Evolutionary conservation across 1,284 basidiomycete species (phyloP).

Genomic region (Trametes versicolor): DNA sequence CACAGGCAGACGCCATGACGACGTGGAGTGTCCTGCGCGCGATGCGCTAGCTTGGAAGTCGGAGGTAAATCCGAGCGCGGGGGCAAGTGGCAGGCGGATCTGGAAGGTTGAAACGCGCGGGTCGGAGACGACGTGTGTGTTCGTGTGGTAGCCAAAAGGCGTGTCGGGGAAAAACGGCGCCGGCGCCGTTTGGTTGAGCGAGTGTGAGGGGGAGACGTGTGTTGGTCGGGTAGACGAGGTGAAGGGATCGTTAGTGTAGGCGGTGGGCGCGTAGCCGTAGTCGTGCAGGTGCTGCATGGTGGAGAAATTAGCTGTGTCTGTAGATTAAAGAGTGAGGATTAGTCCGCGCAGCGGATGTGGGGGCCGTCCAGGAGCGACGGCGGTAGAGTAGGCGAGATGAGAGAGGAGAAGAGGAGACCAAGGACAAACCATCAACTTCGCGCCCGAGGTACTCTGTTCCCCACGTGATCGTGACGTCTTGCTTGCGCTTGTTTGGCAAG

Average conservation of each 20-base stretch:
- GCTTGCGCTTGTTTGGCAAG: conserved; percentile 32
- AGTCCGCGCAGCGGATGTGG: conserved; percentile 28
- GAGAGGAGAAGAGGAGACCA: conserved; percentile 8
- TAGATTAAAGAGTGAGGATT: conserved; percentile 27
- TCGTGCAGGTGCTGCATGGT: conserved; percentile 40
- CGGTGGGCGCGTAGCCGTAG: conserved; percentile 37
- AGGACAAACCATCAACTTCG: conserved; percentile 25
- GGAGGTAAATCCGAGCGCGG: conserved; percentile 12
- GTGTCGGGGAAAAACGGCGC: conserved; percentile 28
- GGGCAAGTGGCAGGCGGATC: conserved; percentile 30
- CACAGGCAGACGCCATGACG: not conserved
- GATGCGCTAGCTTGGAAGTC: conserved; percentile 51
- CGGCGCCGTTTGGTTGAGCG: conserved; percentile 31
- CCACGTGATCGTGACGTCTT: conserved; percentile 24
- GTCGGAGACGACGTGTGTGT: conserved; percentile 1
- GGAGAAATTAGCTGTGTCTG: conserved; percentile 25
- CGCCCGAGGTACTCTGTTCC: conserved; percentile 5
- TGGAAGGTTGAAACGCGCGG: conserved; percentile 22
- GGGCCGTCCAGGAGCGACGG: conserved; percentile 29
- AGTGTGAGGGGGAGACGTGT: conserved; percentile 31
- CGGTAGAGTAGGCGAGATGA: conserved; percentile 27
- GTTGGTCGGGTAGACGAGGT: conserved; percentile 16
- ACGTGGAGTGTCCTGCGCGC: not conserved
- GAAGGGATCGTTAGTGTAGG: conserved; percentile 19
- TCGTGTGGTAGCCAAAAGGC: conserved; percentile 19